These are phyloP conservation scores for Nicotiana paniculata DNA, from an alignment of 257 asterid genomes.

Conservation along the genomic window DNA sequence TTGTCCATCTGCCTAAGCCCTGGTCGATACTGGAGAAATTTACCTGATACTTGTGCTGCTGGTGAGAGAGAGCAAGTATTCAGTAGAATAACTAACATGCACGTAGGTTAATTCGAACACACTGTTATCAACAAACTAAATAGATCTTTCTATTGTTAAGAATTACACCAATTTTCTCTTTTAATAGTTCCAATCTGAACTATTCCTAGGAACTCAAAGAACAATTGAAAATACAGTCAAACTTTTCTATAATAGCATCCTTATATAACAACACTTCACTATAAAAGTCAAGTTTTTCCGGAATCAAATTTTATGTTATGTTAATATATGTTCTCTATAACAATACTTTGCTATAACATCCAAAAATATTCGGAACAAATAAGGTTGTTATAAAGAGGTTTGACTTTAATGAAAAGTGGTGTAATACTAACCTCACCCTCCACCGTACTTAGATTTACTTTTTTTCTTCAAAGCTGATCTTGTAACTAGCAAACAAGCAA, in stretches of 20 bases:
- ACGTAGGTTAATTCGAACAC: neutral
- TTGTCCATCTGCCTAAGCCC: neutral
- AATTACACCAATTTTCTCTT: neutral
- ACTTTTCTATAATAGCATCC: no score
- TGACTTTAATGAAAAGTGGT: neutral
- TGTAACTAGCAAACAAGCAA: slow-evolving; percentile 54
- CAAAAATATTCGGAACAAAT: no score
- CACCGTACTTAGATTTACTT: slow-evolving; percentile 48
- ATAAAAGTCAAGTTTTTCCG: no score
- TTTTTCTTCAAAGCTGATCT: slow-evolving; percentile 63
- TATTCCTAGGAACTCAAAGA: neutral
- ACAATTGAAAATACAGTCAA: neutral
- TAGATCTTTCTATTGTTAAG: neutral
- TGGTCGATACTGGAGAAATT: neutral
- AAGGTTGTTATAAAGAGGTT: no score
- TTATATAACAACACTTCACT: no score
- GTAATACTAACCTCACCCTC: slow-evolving; percentile 36
- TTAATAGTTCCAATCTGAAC: neutral
- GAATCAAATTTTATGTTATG: no score
- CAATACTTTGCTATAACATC: no score
- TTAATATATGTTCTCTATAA: no score
- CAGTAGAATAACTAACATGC: neutral
- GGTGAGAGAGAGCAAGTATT: neutral
- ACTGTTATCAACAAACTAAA: neutral
- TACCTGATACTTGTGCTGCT: neutral